Base-by-base conservation (phyloP, 345 rosid genomes). In the Aegle marmelos region DNA sequence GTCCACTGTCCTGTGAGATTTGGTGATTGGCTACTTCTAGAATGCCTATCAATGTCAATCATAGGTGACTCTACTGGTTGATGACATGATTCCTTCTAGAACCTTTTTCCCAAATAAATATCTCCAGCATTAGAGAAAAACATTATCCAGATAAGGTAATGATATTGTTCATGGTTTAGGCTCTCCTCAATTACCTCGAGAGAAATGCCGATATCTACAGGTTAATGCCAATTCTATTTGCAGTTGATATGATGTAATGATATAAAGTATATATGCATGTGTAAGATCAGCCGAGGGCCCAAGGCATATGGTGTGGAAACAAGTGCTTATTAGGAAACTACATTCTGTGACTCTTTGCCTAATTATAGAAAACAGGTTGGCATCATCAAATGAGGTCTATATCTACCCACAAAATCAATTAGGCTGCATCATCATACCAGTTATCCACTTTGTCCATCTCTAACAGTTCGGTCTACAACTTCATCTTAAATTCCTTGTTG, bases 161-260 rank as follows among this genome's bases (percentile, higher is more conserved):
- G 92, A 94, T 48, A 91, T 93, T 70, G 87, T 92, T 57, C 97
- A 91, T 75, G 96, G 98, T 74, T 92, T 94, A 0, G 96, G 91
- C 85, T 94, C 97, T 56, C 76, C 79, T 66, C 75, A 82, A 73
- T 94, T 94, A 28, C 92, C 94, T 69, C 80, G 83, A 88, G 97
- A 76, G 94, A 92, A 82, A 91, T 94, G 68, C 76, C 87, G 70
- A 45, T 21, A 27, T 54, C 82, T 54, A 60, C 83, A 85, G 90
- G 92, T 94, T 21, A 37, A 78, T 70, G 81, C 74, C 79, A 14
- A 50, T 60, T 56, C 37, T 59, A 33, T 22, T 48, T 69, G 19
- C 61, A 37, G 19, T 59, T 70, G 50, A 57, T 41, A 22, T 6
- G 68, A 21, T 64, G 37, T 4, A 27, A 19, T 57, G 56, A 56